Percentiles rank a stretch among this genome's conserved stretches.
Evolutionary conservation across 1,284 basidiomycete species (phyloP).

Genomic region (Malassezia furfur): DNA sequence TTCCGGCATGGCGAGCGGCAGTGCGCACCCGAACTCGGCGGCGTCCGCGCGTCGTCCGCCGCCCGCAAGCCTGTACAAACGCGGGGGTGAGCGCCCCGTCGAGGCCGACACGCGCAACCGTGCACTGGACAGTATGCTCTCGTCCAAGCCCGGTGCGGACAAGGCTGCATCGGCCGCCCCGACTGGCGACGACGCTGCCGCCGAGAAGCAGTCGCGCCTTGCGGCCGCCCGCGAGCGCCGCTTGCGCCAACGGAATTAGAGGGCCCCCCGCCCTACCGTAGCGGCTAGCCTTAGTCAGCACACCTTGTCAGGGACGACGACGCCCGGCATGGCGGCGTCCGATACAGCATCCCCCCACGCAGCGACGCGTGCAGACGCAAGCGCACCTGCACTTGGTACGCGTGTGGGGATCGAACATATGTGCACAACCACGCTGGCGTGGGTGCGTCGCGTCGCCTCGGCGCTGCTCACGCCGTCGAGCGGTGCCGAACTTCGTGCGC

Average conservation of each 20-base stretch:
- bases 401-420: too few relatives aligned
- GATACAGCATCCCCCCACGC: too few relatives aligned
- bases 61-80: constrained; percentile 3
- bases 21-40: background rate
- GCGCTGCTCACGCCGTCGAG: too few relatives aligned
- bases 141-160: background rate
- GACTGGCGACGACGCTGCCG: background rate
- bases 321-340: too few relatives aligned
- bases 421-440: too few relatives aligned
- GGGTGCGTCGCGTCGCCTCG: too few relatives aligned
- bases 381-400: too few relatives aligned
- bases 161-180: background rate
- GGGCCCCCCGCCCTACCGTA: too few relatives aligned
- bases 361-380: too few relatives aligned
- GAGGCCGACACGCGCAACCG: background rate
- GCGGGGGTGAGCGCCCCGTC: background rate
- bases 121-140: constrained; percentile 11
- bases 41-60: background rate
- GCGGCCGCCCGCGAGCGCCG: constrained; percentile 16
- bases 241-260: constrained; percentile 9
- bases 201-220: constrained; percentile 15
- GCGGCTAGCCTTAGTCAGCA: background rate
- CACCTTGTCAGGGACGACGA: background rate
- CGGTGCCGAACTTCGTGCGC: too few relatives aligned
- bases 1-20: constrained; percentile 1